These are phyloP conservation scores for Bolboschoenoplectus hybrid DNA, from an alignment of 202 grass and related monocot genomes.

Conservation along the genomic window DNA sequence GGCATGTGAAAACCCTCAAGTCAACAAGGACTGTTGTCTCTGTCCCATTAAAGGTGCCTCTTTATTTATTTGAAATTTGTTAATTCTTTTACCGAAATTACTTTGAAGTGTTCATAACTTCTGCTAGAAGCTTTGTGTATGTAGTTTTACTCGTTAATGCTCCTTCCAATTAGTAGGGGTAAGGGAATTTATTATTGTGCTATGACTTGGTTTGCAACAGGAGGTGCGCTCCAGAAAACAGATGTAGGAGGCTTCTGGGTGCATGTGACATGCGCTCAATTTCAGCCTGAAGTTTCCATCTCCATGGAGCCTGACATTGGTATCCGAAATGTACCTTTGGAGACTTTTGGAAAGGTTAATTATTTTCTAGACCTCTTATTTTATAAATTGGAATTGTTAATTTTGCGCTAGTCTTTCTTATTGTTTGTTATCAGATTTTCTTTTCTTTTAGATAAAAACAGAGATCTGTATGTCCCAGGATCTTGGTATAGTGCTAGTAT, in stretches of 20 bases:
- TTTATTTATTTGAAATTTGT: neutral
- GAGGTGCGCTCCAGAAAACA: constrained; percentile 81
- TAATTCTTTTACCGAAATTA: neutral
- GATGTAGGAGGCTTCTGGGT: constrained; percentile 76
- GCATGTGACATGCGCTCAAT: constrained; percentile 91
- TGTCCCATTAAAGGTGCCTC: constrained; percentile 84
- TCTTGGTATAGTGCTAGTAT: neutral
- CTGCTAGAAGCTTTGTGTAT: neutral
- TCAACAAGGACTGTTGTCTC: constrained; percentile 69
- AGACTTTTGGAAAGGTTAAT: constrained; percentile 71
- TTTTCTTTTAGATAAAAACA: neutral
- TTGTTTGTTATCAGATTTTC: neutral
- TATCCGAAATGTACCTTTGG: constrained; percentile 65
- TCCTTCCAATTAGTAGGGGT: neutral
- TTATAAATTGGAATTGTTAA: constrained; percentile 1
- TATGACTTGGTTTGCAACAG: constrained; percentile 31
- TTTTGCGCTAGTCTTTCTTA: neutral
- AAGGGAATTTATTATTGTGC: neutral
- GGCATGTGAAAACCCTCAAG: constrained; percentile 63
- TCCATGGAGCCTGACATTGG: constrained; percentile 79
- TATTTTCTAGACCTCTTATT: neutral
- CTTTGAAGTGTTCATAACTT: neutral
- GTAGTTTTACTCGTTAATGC: neutral
- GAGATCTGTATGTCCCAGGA: neutral
- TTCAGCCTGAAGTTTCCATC: constrained; percentile 79